Conservation (phyloP, 129 eudicot species). For the Logfia minima region DNA sequence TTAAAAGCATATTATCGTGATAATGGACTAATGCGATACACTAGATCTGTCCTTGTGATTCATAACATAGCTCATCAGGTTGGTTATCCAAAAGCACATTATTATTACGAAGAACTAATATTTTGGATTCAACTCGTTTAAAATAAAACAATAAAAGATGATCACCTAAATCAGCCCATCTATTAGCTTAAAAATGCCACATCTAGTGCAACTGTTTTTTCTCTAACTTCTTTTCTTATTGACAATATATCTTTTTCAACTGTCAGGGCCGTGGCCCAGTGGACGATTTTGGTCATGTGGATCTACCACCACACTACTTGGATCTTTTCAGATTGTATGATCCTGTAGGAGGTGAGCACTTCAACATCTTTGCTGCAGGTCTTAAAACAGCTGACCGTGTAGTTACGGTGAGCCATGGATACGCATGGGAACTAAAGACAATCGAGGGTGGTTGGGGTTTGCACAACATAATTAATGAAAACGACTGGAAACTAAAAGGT, state of each 20-base stretch:
- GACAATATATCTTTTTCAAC: background rate
- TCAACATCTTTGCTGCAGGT: constrained; percentile 88
- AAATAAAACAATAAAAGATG: too few relatives aligned
- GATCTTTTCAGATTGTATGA: constrained; percentile 77
- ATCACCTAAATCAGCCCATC: too few relatives aligned
- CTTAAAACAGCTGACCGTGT: constrained; percentile 82
- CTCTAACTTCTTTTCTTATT: background rate
- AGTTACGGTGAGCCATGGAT: constrained; percentile 89
- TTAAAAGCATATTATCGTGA: constrained; percentile 91
- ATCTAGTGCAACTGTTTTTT: background rate
- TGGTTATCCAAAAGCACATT: background rate
- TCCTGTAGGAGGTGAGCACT: constrained; percentile 91
- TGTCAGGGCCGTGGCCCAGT: constrained; percentile 93
- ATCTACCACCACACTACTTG: constrained; percentile 82
- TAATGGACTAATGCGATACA: constrained; percentile 73
- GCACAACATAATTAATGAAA: constrained; percentile 73
- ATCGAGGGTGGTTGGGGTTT: constrained; percentile 96
- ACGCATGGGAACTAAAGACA: constrained; percentile 92
- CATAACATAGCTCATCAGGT: constrained; percentile 99
- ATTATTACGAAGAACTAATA: too few relatives aligned
- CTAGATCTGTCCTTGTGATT: constrained; percentile 83
- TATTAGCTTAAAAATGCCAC: background rate
- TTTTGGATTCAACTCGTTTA: too few relatives aligned
- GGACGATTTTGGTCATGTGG: constrained; percentile 65
- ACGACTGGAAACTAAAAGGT: constrained; percentile 80